Evolutionary conservation across 306 rosid genomes (phyloP).

Genomic region (Cicer chorassanicum): DNA sequence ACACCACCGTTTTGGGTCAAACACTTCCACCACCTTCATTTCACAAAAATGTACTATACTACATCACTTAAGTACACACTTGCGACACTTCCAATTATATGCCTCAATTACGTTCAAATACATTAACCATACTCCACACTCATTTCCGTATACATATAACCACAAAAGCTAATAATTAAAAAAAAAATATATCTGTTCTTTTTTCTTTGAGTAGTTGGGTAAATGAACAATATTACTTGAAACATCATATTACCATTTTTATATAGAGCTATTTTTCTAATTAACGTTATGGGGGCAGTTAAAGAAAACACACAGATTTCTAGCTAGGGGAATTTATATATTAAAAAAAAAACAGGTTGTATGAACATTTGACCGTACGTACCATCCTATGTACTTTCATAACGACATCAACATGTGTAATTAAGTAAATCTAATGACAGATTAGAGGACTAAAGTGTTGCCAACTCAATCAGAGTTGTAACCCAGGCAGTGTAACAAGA

Average conservation of each 20-base stretch:
- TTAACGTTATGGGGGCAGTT: not conserved
- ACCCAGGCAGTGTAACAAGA: constrained; percentile 50
- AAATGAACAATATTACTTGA: constrained; percentile 31
- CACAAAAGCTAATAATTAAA: not conserved
- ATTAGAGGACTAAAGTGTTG: constrained; percentile 43
- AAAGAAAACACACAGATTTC: not conserved
- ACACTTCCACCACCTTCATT: not conserved
- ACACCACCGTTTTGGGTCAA: constrained; percentile 44
- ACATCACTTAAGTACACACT: too few species aligned
- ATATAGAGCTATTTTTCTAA: not conserved
- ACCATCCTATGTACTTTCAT: constrained; percentile 46
- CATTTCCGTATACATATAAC: constrained; percentile 8
- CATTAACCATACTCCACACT: not conserved
- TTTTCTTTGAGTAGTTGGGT: not conserved
- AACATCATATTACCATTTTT: not conserved
- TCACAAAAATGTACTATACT: not conserved
- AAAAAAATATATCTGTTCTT: not conserved
- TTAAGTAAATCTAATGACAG: constrained; percentile 45
- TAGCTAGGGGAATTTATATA: not conserved
- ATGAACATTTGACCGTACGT: constrained; percentile 30
- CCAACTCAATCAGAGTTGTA: constrained; percentile 48
- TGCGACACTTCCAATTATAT: constrained; percentile 7
- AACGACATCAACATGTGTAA: constrained; percentile 37
- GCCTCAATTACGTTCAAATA: constrained; percentile 2
- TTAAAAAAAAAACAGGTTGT: not conserved